These are phyloP conservation scores for Neurospora cerealis DNA, from an alignment of 495 filamentous ascomycete genomes.

Conservation along the genomic window DNA sequence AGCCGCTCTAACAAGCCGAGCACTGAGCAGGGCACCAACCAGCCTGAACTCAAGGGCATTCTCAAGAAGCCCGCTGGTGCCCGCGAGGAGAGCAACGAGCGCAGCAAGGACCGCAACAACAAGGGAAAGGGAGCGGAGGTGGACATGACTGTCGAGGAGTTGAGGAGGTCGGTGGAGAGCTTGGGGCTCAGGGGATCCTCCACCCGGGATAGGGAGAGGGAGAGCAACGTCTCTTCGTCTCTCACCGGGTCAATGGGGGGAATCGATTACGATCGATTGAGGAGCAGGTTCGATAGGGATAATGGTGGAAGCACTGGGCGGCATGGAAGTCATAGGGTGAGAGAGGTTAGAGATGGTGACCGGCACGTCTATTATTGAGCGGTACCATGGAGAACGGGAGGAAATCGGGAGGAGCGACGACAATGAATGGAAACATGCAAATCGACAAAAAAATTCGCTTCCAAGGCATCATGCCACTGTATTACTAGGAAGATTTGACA, in stretches of 20 bases:
- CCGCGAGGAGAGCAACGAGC: background rate
- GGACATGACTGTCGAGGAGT: conserved; percentile 10
- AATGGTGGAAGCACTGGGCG: conserved; percentile 1
- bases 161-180: conserved; percentile 16
- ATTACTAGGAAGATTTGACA: background rate
- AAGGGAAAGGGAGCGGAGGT: conserved; percentile 5
- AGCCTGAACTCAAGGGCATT: conserved; percentile 17
- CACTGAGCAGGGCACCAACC: background rate
- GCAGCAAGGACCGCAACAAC: background rate
- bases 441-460: background rate
- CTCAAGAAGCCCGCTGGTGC: conserved; percentile 15
- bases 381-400: background rate
- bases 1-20: conserved; percentile 18
- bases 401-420: background rate
- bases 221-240: background rate
- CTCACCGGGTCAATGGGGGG: background rate
- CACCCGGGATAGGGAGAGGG: conserved; percentile 2
- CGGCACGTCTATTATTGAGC: conserved; percentile 1
- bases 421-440: background rate
- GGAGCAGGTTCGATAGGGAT: conserved; percentile 3
- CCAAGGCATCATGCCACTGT: background rate
- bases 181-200: conserved; percentile 11
- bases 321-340: conserved; percentile 1
- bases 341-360: background rate
- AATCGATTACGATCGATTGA: conserved; percentile 3